Base-by-base conservation (phyloP, 75 land plant genomes). In the Ceratopteris richardii region DNA sequence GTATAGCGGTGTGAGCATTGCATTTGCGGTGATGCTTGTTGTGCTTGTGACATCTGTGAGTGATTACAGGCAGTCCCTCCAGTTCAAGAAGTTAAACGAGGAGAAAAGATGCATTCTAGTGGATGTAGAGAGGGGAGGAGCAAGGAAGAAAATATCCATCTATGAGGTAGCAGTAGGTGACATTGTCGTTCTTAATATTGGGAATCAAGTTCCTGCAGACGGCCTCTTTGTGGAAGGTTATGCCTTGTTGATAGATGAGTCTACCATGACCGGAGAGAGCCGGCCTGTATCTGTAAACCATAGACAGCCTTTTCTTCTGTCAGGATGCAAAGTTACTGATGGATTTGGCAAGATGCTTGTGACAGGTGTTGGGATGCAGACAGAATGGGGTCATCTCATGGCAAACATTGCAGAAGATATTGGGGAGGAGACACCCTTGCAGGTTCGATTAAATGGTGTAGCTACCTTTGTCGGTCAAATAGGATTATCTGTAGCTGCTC, bases 1-100 rank as follows among this genome's bases (percentile, higher is more conserved):
- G 98, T 90, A 88, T 73, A 91, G 90, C 75, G 98, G 98, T 23
- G 85, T 74, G 22, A 82, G 97, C 70, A 91, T 91, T 46, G 57
- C 66, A 16, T 74, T 88, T 69, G 96, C 98, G 51, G 96, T 94
- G 30, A n/a, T 83, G 18, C 75, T 94, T 62, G 98, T 94, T 24
- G 78, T 94, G 40, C 4, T 74, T 23, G 87, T 90, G 24, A 94
- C 98, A 80, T 90, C 93, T 10, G 55, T 63, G 16, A 88, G 93
- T 41, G 93, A 85, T 51, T 88, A 88, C 51, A 66, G 71, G 43
- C 93, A 88, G 26, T 76, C 89, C 27, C 81, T 88, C 9, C 83
- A 85, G 69, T 88, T 88, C 44, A 80, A 71, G 69, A 79, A 68
- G 61, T 63, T 85, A 42, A 85, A 78, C 56, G 82, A 79, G 47